phyloP scores from a whole-genome alignment of 805 yeast species.

The Wickerhamomyces queroliae region DNA sequence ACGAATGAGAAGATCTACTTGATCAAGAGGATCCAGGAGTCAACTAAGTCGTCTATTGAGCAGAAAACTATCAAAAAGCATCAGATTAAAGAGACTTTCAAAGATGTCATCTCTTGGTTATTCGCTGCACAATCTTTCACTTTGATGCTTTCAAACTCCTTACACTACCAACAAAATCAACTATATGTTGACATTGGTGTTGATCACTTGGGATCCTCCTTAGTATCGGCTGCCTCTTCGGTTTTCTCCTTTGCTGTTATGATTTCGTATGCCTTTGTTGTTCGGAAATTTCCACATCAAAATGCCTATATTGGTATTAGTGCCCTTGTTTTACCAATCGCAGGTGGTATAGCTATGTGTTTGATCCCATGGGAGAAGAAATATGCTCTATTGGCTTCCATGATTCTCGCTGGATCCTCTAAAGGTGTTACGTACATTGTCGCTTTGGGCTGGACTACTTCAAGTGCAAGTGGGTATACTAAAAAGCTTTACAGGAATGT shows the following conservation, averaged over 20 bases:
- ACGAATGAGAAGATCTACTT: slow-evolving; percentile 34
- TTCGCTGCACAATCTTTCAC: slow-evolving; percentile 26
- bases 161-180: slow-evolving; percentile 38
- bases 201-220: slow-evolving; percentile 32
- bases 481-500: slow-evolving; percentile 35
- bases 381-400: slow-evolving; percentile 22
- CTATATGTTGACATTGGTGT: slow-evolving; percentile 32
- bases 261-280: slow-evolving; percentile 23
- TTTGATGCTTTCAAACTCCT: slow-evolving; percentile 38
- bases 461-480: slow-evolving; percentile 31
- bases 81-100: slow-evolving; percentile 34
- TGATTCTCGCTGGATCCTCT: slow-evolving; percentile 24
- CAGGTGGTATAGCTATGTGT: slow-evolving; percentile 35
- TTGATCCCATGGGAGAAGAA: slow-evolving; percentile 32
- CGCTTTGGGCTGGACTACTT: slow-evolving; percentile 5
- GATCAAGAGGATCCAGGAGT: slow-evolving; percentile 29
- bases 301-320: slow-evolving; percentile 19
- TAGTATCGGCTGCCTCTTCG: slow-evolving; percentile 35
- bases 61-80: slow-evolving; percentile 32
- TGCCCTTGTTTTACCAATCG: slow-evolving; percentile 16
- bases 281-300: slow-evolving; percentile 23
- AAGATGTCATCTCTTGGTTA: slow-evolving; percentile 32
- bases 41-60: slow-evolving; percentile 31
- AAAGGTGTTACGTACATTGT: slow-evolving; percentile 21
- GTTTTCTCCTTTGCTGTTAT: slow-evolving; percentile 18